A percentile compares a stretch with the other conserved stretches of the same genome.
Conservation (phyloP, 805 yeast genomes). For the Middelhovenomyces tepae region DNA sequence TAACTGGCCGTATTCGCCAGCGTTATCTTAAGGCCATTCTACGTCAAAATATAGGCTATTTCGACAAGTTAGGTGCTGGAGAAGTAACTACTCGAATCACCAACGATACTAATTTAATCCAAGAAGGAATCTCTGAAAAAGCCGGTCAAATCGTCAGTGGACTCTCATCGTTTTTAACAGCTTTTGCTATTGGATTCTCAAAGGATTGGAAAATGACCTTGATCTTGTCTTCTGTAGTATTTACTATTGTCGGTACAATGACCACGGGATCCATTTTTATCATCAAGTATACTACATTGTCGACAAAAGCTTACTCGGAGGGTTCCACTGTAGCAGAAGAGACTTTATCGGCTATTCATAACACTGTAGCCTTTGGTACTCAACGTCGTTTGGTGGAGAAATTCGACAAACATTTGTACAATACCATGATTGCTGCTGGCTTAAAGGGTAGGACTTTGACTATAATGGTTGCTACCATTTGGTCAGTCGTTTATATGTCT, state of each 20-base stretch:
- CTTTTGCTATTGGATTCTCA: conserved; percentile 30
- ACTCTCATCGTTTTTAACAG: conserved; percentile 30
- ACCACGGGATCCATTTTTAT: conserved; percentile 24
- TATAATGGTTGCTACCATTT: conserved; percentile 30
- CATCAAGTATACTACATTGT: conserved; percentile 21
- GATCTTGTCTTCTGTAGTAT: conserved; percentile 28
- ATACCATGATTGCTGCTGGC: conserved; percentile 20
- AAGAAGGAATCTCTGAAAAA: conserved; percentile 36
- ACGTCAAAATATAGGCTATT: conserved; percentile 34
- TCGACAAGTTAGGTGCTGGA: conserved; percentile 36
- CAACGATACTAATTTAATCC: conserved; percentile 32
- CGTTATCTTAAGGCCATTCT: conserved; percentile 29
- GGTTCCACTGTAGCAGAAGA: conserved; percentile 36
- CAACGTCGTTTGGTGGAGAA: conserved; percentile 28
- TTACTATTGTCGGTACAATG: conserved; percentile 26
- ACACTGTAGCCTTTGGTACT: conserved; percentile 34
- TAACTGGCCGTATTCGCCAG: conserved; percentile 32
- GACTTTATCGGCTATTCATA: conserved; percentile 32
- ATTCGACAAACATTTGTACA: conserved; percentile 24
- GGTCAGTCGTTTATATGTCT: conserved; percentile 28
- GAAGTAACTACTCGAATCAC: conserved; percentile 36
- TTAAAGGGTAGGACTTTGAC: conserved; percentile 25
- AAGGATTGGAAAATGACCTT: conserved; percentile 30
- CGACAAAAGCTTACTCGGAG: conserved; percentile 20
- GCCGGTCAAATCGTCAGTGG: conserved; percentile 32